phyloP scores from a whole-genome alignment of 768 basidiomycete genomes.

The Paxillus ammoniavirescens region DNA sequence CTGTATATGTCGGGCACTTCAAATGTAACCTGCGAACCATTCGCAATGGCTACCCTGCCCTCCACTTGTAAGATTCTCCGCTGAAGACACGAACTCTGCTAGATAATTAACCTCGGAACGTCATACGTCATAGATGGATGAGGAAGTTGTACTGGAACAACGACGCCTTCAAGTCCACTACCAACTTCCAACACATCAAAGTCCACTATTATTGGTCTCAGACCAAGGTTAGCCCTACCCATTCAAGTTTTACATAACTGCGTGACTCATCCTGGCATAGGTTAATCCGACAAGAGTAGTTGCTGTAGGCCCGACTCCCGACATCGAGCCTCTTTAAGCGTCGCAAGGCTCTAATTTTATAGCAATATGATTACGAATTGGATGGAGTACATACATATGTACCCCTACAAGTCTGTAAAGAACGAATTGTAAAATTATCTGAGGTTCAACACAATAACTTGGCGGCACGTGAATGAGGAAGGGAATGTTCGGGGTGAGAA shows the following conservation, averaged over 20 bases:
- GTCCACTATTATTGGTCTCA: conserved; percentile 40
- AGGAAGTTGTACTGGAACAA: conserved; percentile 90
- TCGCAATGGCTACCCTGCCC: conserved; percentile 82
- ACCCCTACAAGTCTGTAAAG: not conserved
- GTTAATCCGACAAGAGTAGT: conserved; percentile 81
- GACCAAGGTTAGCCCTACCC: conserved; percentile 14
- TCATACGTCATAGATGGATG: conserved; percentile 54
- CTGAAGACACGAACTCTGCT: too few relatives aligned
- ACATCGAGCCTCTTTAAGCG: conserved; percentile 58
- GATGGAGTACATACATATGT: not conserved
- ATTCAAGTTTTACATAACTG: not conserved
- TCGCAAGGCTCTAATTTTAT: not conserved
- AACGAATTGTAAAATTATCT: not conserved
- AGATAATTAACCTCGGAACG: not conserved
- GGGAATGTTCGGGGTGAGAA: not conserved
- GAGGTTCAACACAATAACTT: not conserved
- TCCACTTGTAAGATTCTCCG: conserved; percentile 47
- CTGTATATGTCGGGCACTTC: conserved; percentile 89
- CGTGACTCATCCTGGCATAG: conserved; percentile 34
- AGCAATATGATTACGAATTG: not conserved
- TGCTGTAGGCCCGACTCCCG: conserved; percentile 68
- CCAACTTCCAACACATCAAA: conserved; percentile 81
- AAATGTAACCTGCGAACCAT: conserved; percentile 90
- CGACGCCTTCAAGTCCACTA: conserved; percentile 81
- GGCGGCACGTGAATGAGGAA: not conserved